Evolutionary conservation across 2,329 filamentous ascomycete species (phyloP).

Genomic region (Colletotrichum ledebouriae): DNA sequence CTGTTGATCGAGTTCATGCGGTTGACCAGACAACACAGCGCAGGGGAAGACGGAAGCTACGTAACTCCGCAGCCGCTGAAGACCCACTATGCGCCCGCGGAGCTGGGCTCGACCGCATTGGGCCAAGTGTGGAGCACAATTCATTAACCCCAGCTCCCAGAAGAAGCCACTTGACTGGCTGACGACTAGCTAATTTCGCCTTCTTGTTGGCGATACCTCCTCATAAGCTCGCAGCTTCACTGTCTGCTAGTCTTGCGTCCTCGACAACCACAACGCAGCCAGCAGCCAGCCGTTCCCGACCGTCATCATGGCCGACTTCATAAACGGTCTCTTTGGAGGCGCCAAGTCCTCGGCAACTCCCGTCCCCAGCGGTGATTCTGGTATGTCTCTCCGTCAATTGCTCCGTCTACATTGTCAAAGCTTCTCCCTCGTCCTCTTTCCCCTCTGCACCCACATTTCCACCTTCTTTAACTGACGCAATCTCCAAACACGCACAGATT

Average conservation of each 20-base stretch:
- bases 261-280: conserved; percentile 43
- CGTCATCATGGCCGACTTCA: conserved; percentile 67
- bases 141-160: conserved; percentile 38
- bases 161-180: conserved; percentile 39
- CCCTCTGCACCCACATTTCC: conserved; percentile 38
- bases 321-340: conserved; percentile 79
- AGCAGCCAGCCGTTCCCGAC: conserved; percentile 38
- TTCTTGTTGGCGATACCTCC: conserved; percentile 36
- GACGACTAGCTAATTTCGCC: conserved; percentile 40
- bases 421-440: conserved; percentile 30
- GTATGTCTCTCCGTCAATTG: conserved; percentile 59
- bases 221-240: conserved; percentile 40
- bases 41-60: neutral
- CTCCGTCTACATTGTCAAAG: conserved; percentile 19
- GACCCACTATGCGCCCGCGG: conserved; percentile 16
- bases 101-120: conserved; percentile 35
- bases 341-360: conserved; percentile 70
- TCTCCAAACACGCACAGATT: conserved; percentile 70
- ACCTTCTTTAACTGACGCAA: conserved; percentile 46
- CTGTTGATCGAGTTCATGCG: conserved; percentile 34
- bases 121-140: conserved; percentile 28
- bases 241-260: conserved; percentile 39
- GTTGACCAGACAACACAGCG: conserved; percentile 35
- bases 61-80: conserved; percentile 27
- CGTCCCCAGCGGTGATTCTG: conserved; percentile 69